These are phyloP conservation scores for Nigrograna mackinnonii DNA, from an alignment of 2,329 filamentous ascomycete species.

Conservation along the genomic window DNA sequence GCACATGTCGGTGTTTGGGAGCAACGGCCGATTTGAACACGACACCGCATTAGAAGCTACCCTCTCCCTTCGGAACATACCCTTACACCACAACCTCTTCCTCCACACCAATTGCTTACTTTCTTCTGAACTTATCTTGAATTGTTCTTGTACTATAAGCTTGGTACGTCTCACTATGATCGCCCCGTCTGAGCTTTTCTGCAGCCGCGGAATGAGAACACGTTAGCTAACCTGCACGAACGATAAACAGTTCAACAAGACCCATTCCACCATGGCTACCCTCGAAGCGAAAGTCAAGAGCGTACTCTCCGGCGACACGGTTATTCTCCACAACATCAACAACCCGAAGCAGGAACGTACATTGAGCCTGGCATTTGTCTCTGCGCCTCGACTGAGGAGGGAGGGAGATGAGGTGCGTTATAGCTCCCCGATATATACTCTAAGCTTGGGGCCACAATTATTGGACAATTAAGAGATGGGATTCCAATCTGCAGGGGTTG, in stretches of 20 bases:
- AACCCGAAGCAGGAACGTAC: slow-evolving; percentile 83
- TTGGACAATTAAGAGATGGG: too few species aligned
- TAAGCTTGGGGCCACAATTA: too few species aligned
- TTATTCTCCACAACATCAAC: slow-evolving; percentile 79
- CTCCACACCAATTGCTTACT: neutral
- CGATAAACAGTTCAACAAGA: slow-evolving; percentile 9
- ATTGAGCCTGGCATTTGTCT: slow-evolving; percentile 90
- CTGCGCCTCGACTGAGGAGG: slow-evolving; percentile 81
- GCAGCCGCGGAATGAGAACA: slow-evolving; percentile 20
- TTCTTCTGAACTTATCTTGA: neutral
- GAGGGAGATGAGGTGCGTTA: slow-evolving; percentile 78
- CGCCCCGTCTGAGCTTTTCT: neutral
- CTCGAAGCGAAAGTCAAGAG: slow-evolving; percentile 72
- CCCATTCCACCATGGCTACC: slow-evolving; percentile 29
- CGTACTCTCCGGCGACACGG: slow-evolving; percentile 89
- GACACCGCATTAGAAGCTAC: slow-evolving; percentile 2
- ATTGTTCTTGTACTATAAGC: too few species aligned
- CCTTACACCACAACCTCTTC: neutral
- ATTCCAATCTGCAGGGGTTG: neutral
- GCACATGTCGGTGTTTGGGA: slow-evolving; percentile 1
- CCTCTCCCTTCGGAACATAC: neutral
- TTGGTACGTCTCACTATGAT: too few species aligned
- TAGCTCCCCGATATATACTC: neutral
- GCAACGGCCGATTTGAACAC: slow-evolving; percentile 1
- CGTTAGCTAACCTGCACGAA: slow-evolving; percentile 24